Base-by-base conservation (phyloP, 129 eudicot genomes). In the Erigeron canadensis region DNA sequence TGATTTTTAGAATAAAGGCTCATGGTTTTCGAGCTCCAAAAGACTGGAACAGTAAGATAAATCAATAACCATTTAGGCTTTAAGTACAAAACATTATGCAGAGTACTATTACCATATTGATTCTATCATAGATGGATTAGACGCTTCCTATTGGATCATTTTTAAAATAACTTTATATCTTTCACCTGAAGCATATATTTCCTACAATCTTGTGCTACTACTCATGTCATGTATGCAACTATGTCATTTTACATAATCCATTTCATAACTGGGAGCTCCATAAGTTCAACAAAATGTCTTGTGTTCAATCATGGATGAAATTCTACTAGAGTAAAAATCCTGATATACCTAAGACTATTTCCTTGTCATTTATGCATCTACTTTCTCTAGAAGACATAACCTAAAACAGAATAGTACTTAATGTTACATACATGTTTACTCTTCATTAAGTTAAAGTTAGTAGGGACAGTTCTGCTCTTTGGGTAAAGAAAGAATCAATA, bases 231-330 rank as follows among this genome's bases (percentile, higher is more conserved):
- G 53, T 7, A 6, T 58, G 10, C 8, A 7, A 16, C n/a, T 70
- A 17, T 0, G 0, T 59, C 28, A 34, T 4, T 42, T 8, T 56
- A 12, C 41, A 46, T 42, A 4, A 22, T 53, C 65, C 42, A 21
- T 70, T 21, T 15, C 56, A 70, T 70, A 18, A 40, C 40, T 7
- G 5, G 11, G 8, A 59, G 16, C 62, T 72, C 65, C 41, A 61
- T 59, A 61, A 17, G 39, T 46, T 60, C 17, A 4, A 5, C 48
- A 69, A 38, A 2, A 5, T 10, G 10, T 47, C 42, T 67, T 21
- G 54, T 19, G 57, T 15, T 48, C 12, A 70, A 40, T 12, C 40
- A 57, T 15, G 60, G 12, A 73, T 12, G 37, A 62, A n/a, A 47
- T 2, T 44, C 51, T 9, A 7, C 47, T 60, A 17, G 10, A 63